These are phyloP conservation scores for Chytriomyces hyalinus DNA, from an alignment of 192 early-diverging fungal species.

Conservation along the genomic window DNA sequence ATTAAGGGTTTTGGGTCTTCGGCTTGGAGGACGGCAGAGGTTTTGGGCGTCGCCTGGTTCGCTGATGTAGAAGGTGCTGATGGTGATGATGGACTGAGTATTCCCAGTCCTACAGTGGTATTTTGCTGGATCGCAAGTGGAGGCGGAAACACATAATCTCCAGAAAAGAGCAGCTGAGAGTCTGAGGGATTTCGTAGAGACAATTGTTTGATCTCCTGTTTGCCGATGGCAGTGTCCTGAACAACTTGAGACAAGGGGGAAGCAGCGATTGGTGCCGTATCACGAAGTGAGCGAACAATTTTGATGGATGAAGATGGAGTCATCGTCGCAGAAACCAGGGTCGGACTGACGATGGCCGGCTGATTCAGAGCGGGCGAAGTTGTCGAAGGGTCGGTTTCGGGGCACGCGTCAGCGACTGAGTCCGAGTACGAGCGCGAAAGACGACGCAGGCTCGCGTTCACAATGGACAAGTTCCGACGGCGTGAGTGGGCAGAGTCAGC, in stretches of 20 bases:
- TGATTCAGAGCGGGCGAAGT: background rate
- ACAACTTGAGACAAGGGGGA: conserved; percentile 4
- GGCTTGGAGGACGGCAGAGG: background rate
- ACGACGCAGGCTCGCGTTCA: conserved; percentile 17
- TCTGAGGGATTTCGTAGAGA: background rate
- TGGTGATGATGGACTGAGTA: background rate
- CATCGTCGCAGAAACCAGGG: background rate
- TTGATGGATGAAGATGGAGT: conserved; percentile 15
- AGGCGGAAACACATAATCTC: conserved; percentile 22
- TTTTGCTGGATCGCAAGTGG: conserved; percentile 23
- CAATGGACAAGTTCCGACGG: conserved; percentile 11
- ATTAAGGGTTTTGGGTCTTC: conserved; percentile 24
- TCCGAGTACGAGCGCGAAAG: conserved; percentile 14
- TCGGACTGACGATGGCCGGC: background rate
- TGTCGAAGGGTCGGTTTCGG: background rate
- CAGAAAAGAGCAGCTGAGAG: background rate
- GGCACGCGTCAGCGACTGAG: background rate
- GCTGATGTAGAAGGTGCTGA: background rate
- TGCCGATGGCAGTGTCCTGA: conserved; percentile 10
- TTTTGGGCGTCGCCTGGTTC: background rate
- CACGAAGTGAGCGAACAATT: conserved; percentile 23
- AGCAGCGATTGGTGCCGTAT: background rate
- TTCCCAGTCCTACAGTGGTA: conserved; percentile 5
- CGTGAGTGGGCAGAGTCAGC: background rate
- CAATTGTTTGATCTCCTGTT: background rate